Evolutionary conservation across 106 monocot genomes (phyloP).

Genomic region (Xerophyta viscosa): DNA sequence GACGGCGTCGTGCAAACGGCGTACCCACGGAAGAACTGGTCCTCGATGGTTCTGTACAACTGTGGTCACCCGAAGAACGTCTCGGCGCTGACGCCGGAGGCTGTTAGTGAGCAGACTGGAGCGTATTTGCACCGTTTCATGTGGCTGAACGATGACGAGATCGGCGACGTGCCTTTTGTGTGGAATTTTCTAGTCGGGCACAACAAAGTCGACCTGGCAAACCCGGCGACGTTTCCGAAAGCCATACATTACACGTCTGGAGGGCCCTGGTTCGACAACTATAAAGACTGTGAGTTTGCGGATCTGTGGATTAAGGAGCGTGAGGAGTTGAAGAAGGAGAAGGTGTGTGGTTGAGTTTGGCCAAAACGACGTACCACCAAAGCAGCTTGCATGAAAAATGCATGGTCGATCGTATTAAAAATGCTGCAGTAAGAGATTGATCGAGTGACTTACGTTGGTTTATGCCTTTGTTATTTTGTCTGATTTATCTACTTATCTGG

Average conservation of each 20-base stretch:
- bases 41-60: conserved; percentile 91
- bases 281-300: conserved; percentile 83
- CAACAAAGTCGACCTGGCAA: conserved; percentile 34
- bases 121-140: conserved; percentile 80
- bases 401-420: not conserved
- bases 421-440: too few relatives aligned
- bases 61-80: conserved; percentile 78
- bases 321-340: conserved; percentile 39
- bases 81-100: conserved; percentile 47
- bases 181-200: conserved; percentile 98
- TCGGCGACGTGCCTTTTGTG: conserved; percentile 65
- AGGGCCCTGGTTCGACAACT: conserved; percentile 86
- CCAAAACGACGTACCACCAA: too few relatives aligned
- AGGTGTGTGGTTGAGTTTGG: too few relatives aligned
- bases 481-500: too few relatives aligned
- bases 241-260: conserved; percentile 86
- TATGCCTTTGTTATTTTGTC: too few relatives aligned
- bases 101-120: conserved; percentile 62
- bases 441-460: too few relatives aligned
- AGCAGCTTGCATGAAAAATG: not conserved
- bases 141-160: conserved; percentile 85
- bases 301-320: conserved; percentile 74
- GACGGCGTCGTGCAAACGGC: conserved; percentile 82
- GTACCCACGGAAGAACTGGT: conserved; percentile 97
- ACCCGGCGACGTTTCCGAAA: conserved; percentile 40